Conservation (phyloP, 164 flowering plant genomes). For the Stephania cephalantha region DNA sequence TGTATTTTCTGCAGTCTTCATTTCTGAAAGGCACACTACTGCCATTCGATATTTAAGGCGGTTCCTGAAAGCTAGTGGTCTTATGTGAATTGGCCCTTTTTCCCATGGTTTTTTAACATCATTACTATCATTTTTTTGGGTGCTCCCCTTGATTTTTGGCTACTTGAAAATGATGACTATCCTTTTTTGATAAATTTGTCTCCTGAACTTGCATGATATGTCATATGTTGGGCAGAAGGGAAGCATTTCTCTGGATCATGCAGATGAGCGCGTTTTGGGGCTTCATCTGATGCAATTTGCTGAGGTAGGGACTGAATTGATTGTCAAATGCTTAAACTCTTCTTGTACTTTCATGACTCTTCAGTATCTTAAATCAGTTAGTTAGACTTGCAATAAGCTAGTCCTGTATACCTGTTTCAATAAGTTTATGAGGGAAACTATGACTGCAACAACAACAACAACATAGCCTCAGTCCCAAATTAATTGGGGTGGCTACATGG, state of each 20-base stretch:
- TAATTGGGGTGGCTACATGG: too few species aligned
- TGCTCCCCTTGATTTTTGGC: background rate
- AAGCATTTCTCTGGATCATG: conserved; percentile 47
- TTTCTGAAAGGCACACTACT: background rate
- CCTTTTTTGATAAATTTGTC: background rate
- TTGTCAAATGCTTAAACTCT: background rate
- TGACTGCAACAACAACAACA: background rate
- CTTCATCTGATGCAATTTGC: conserved; percentile 84
- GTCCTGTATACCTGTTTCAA: background rate
- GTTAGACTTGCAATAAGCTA: background rate
- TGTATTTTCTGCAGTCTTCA: background rate
- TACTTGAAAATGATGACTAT: background rate
- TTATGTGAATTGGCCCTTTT: background rate
- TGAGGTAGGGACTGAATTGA: conserved; percentile 48
- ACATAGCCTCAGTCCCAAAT: too few species aligned
- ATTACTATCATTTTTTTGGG: background rate
- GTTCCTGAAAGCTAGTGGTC: background rate
- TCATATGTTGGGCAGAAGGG: conserved; percentile 43
- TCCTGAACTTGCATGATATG: background rate
- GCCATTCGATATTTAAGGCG: background rate
- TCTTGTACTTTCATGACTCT: background rate
- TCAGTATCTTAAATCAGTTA: background rate
- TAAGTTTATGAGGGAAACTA: background rate
- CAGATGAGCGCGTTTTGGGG: conserved; percentile 73
- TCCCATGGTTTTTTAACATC: background rate